A percentile compares a stretch with the other conserved stretches of the same genome.
phyloP scores from a whole-genome alignment of 768 basidiomycete genomes.

The Mycena capillaripes region DNA sequence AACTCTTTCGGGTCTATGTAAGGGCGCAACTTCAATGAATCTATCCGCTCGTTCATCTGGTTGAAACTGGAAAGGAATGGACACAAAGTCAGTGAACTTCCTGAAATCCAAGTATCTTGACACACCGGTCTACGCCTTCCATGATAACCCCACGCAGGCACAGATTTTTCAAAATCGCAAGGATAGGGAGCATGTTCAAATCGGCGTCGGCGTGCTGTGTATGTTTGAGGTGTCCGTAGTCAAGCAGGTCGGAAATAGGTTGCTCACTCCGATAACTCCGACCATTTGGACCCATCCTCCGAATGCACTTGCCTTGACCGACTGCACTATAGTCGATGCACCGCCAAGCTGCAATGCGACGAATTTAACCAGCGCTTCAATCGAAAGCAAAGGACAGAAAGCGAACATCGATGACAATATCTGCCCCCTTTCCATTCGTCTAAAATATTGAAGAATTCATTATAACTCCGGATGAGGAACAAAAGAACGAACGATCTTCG shows the following conservation, averaged over 20 bases:
- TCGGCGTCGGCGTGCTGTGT: conserved; percentile 32
- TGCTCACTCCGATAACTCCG: conserved; percentile 49
- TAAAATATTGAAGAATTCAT: not conserved
- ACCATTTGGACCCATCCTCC: conserved; percentile 52
- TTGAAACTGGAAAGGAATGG: conserved; percentile 49
- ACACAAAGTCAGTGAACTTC: not conserved
- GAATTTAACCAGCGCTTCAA: not conserved
- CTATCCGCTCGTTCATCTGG: conserved; percentile 56
- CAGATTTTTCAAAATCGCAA: conserved; percentile 45
- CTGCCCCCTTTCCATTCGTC: conserved; percentile 27
- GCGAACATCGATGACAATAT: conserved; percentile 32
- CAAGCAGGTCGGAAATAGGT: not conserved
- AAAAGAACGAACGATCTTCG: conserved; percentile 41
- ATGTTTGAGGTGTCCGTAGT: not conserved
- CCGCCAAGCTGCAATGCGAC: conserved; percentile 53
- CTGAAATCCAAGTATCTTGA: not conserved
- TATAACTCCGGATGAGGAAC: not conserved
- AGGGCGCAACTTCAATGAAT: conserved; percentile 51
- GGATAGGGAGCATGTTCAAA: conserved; percentile 42
- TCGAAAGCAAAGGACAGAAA: not conserved
- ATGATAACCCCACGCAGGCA: conserved; percentile 57
- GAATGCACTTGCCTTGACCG: conserved; percentile 42
- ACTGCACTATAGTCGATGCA: conserved; percentile 50
- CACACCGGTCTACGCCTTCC: conserved; percentile 57
- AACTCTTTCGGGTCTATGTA: conserved; percentile 62